phyloP scores from a whole-genome alignment of 208 protist species.

The Acanthamoeba royreba region DNA sequence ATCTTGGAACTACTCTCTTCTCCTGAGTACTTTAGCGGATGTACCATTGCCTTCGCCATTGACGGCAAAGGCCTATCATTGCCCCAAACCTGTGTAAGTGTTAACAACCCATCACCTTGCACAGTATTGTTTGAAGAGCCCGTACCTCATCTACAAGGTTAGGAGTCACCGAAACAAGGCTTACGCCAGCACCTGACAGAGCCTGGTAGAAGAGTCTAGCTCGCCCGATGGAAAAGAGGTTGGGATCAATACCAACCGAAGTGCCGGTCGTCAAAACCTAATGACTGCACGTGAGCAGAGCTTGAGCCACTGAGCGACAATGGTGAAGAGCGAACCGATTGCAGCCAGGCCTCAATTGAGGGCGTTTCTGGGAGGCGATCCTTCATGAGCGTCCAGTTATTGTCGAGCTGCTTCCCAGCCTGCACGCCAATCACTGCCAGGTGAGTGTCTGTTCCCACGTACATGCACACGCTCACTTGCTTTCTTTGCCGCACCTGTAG shows the following conservation, averaged over 20 bases:
- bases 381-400: conserved; percentile 71
- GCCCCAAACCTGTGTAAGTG: conserved; percentile 37
- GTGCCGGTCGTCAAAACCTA: not conserved
- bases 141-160: conserved; percentile 14
- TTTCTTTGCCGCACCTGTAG: conserved; percentile 86
- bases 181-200: not conserved
- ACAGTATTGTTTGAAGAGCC: not conserved
- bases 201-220: not conserved
- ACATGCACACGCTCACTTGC: too few relatives aligned
- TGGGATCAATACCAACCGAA: conserved; percentile 57
- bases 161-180: not conserved
- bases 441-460: not conserved
- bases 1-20: conserved; percentile 33
- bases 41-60: conserved; percentile 22
- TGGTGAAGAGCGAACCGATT: too few relatives aligned
- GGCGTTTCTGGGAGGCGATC: conserved; percentile 60
- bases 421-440: too few relatives aligned
- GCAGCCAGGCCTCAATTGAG: conserved; percentile 55
- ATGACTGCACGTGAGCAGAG: not conserved
- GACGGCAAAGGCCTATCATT: conserved; percentile 30
- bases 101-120: too few relatives aligned
- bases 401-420: conserved; percentile 10
- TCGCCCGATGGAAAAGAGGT: conserved; percentile 46
- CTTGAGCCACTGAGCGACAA: too few relatives aligned
- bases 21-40: conserved; percentile 47